Evolutionary conservation across 192 early-diverging fungal genomes (phyloP), one percentile per base, ranked within the genome.

Genomic region (Linderina pennispora): DNA sequence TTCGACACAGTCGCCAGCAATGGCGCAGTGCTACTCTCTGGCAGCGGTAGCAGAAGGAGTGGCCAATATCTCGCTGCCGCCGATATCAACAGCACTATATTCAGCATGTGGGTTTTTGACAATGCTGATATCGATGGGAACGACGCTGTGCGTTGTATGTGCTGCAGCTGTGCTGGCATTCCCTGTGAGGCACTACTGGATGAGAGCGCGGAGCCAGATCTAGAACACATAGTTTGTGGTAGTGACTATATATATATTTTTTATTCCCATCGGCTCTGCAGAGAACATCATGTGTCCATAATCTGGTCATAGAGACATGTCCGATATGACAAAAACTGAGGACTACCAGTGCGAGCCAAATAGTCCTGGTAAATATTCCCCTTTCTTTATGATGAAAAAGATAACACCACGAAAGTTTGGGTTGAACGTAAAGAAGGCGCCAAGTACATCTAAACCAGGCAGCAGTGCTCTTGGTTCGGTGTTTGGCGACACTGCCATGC

Each of bases 21-120:
- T 71, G 67, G 67, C 67, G 0, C 67, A 71, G 53, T 59, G 60
- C 55, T 71, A 63, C 36, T 71, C 67, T 13, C 28, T 71, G 23
- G 60, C 60, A 14, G 63, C 59, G 60, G 45, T 71, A 26, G 67
- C 67, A 3, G 67, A 71, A 39, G 67, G 67, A 5, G 41, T 71
- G 35, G 67, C 67, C 8, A 71, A 64, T 43, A 60, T 71, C 4
- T 44, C 49, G 1, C 36, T 71, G 13, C 67, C 67, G 19, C 67
- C 67, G 2, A 40, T 59, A 15, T 51, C 67, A 1, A 58, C 67
- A 13, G 52, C 23, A 0, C 18, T 71, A 25, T 71, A 71, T 36
- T 42, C 51, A 0, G 18, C 40, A 6, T 21, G 36, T 13, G 60
- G 67, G 8, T 71, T 63, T 21, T 32, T 50, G 22, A 15, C 45